Conservation (phyloP, 1,139 yeast species). For the Schizosaccharomyces versatilis region DNA sequence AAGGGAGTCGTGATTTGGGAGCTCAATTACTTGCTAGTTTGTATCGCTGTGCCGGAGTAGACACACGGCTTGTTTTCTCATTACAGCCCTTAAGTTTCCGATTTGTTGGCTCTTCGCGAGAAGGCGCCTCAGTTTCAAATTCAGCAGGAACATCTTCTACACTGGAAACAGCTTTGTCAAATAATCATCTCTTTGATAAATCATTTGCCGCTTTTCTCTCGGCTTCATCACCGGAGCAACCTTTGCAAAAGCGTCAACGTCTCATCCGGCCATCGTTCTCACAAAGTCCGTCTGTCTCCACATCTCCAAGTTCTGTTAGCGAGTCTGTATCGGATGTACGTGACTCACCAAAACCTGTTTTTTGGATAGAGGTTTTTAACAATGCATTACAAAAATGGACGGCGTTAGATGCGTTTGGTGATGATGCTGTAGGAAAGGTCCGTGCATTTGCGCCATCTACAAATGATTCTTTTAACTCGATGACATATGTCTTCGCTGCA, state of each 20-base stretch:
- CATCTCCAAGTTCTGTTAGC: neutral
- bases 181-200: neutral
- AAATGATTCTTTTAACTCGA: conserved; percentile 34
- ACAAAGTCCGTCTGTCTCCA: neutral
- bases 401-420: conserved; percentile 60
- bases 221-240: neutral
- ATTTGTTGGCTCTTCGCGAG: conserved; percentile 3
- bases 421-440: conserved; percentile 40
- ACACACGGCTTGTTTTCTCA: conserved; percentile 57
- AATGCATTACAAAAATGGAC: conserved; percentile 49
- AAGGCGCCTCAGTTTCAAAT: neutral
- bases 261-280: neutral
- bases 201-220: neutral
- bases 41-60: conserved; percentile 45
- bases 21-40: conserved; percentile 76
- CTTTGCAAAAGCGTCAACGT: neutral
- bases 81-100: conserved; percentile 69
- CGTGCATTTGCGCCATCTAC: conserved; percentile 61
- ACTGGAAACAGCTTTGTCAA: neutral
- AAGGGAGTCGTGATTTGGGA: conserved; percentile 59
- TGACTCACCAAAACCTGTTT: conserved; percentile 37
- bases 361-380: conserved; percentile 94
- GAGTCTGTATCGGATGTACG: conserved; percentile 5
- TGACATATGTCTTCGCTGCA: conserved; percentile 58
- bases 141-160: neutral